Evolutionary conservation across 306 rosid genomes (phyloP).

Genomic region (Pachyrhizus erosus): DNA sequence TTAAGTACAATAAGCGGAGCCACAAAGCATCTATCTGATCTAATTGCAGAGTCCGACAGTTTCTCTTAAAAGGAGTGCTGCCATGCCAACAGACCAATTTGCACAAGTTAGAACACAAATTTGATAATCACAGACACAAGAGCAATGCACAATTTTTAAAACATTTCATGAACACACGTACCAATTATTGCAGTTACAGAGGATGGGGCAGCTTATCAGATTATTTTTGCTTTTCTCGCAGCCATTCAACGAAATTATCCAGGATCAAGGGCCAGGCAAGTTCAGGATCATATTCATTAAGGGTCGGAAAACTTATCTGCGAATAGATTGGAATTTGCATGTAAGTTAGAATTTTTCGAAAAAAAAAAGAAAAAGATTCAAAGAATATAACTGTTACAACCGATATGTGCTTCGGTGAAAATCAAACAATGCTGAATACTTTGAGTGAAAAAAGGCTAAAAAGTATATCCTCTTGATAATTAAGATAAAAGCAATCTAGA

Average conservation of each 20-base stretch:
- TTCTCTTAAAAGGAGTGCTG: slow-evolving; percentile 53
- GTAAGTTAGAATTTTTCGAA: neutral
- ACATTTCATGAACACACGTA: slow-evolving; percentile 41
- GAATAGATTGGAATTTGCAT: slow-evolving; percentile 11
- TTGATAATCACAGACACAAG: neutral
- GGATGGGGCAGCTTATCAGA: slow-evolving; percentile 50
- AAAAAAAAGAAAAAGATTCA: too few species aligned
- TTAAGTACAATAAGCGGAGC: slow-evolving; percentile 29
- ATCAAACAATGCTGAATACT: slow-evolving; percentile 3
- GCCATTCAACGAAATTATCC: slow-evolving; percentile 94
- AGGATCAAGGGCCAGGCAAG: slow-evolving; percentile 98
- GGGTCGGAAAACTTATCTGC: slow-evolving; percentile 86
- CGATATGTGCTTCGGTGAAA: neutral
- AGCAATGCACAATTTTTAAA: slow-evolving; percentile 16
- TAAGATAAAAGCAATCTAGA: slow-evolving; percentile 2
- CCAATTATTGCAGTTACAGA: slow-evolving; percentile 51
- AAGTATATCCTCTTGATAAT: neutral
- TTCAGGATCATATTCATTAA: slow-evolving; percentile 74
- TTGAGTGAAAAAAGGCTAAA: neutral
- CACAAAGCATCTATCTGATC: slow-evolving; percentile 48
- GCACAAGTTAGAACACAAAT: slow-evolving; percentile 29
- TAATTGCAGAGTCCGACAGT: slow-evolving; percentile 19
- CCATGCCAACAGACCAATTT: slow-evolving; percentile 59
- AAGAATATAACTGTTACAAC: too few species aligned
- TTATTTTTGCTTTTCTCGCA: slow-evolving; percentile 65